phyloP scores from a whole-genome alignment of 805 yeast genomes.

The Zygotorulaspora sp. region DNA sequence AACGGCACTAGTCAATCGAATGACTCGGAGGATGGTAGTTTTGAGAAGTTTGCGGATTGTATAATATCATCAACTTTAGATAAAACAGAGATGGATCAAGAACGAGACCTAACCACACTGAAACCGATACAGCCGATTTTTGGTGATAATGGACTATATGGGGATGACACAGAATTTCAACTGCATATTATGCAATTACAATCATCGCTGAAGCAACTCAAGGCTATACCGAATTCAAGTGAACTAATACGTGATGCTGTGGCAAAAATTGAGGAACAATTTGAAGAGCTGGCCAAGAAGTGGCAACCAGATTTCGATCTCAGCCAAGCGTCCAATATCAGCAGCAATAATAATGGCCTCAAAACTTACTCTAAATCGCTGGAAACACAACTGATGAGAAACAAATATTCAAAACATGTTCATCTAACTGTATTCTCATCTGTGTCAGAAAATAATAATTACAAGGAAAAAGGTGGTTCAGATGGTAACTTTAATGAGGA shows the following conservation, averaged over 20 bases:
- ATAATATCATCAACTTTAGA: not conserved
- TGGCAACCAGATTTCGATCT: constrained; percentile 25
- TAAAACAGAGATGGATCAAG: not conserved
- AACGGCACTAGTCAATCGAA: not conserved
- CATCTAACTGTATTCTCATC: constrained; percentile 24
- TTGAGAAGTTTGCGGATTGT: not conserved
- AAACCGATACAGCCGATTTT: constrained; percentile 3
- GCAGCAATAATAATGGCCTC: not conserved
- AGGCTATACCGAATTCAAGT: constrained; percentile 11
- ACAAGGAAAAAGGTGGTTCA: not conserved
- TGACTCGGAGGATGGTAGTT: not conserved
- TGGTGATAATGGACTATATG: constrained; percentile 20
- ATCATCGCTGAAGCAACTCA: constrained; percentile 16
- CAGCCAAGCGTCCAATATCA: constrained; percentile 4
- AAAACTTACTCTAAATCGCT: constrained; percentile 15
- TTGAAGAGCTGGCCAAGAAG: constrained; percentile 12
- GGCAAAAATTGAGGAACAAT: constrained; percentile 16
- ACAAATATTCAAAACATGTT: constrained; percentile 25
- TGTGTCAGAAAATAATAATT: constrained; percentile 15
- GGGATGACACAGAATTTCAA: constrained; percentile 20
- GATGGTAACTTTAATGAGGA: not conserved
- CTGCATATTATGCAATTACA: constrained; percentile 17
- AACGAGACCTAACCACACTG: constrained; percentile 5
- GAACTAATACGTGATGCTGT: constrained; percentile 16
- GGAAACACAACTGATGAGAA: constrained; percentile 29